Base-by-base conservation (phyloP, 1,284 basidiomycete species). In the Malassezia nana region DNA sequence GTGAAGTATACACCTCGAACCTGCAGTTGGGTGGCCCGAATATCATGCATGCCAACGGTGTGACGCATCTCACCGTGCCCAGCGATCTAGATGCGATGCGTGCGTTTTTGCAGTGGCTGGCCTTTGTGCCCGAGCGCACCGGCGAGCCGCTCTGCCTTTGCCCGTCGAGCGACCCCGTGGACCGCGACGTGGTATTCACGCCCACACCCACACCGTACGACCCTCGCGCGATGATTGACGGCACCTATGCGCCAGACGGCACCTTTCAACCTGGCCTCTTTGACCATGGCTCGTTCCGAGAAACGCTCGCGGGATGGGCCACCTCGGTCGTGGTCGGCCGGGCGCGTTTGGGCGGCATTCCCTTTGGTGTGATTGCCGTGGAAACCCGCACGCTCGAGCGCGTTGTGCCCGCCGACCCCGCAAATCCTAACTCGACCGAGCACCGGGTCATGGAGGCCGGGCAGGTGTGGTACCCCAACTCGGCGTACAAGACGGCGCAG, bases 391-490 rank as follows among this genome's bases (percentile, higher is more conserved):
- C 90, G 6, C 87, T 98, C 60, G 94, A 99, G 77, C 87, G 91
- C 48, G 81, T 98, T 46, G 85, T 96, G 40, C 92, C 94, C 31
- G 94, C 94, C 41, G 94, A 99, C 74, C 94, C 94, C n/a, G 94
- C 94, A 54, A 98, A 98, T 77, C 87, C 94, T 24, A 82, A 87
- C 38, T 98, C 92, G 38, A 89, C 91, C 76, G 94, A 99, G 77
- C 91, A 91, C 75, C 85, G 86, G 66, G 90, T 98, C 76, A 91
- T 96, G 84, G 92, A 98, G 75, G 94, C 94, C 30, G 94, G 94
- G 69, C 95, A 98, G 75, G 94, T 83, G 48, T 99, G 94, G 94
- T 98, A 96, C 77, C 94, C 94, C 46, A 98, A 99, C 77, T 92
- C 88, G 25, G 91, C 94, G n/a, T 92, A 95, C 80, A 99, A 99